Conservation (phyloP, 257 asterid species). For the Solanum piurae region DNA sequence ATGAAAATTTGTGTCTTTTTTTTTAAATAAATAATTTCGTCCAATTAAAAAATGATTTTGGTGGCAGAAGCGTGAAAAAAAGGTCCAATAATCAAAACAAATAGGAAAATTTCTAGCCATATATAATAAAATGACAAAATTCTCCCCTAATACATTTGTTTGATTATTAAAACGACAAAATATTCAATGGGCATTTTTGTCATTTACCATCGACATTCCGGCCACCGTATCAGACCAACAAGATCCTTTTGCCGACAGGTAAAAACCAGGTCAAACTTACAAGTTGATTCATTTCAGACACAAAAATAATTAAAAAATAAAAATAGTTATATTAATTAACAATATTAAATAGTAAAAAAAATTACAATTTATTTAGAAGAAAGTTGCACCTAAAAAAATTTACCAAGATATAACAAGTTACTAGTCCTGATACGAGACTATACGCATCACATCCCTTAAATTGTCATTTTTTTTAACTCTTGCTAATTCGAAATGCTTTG, state of each 20-base stretch:
- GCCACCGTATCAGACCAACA: constrained; percentile 37
- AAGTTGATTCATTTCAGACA: constrained; percentile 11
- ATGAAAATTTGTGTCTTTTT: neutral
- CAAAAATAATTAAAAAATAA: neutral
- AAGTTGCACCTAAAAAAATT: neutral
- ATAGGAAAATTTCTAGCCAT: neutral
- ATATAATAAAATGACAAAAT: neutral
- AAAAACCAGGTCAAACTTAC: constrained; percentile 29
- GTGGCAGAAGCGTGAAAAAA: constrained; percentile 45
- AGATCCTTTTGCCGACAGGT: constrained; percentile 47
- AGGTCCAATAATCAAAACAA: constrained; percentile 12
- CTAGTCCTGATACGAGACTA: neutral
- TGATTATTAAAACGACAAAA: neutral
- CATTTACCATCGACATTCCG: constrained; percentile 37
- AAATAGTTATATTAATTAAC: neutral
- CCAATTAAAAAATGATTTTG: constrained; percentile 20
- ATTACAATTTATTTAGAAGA: neutral
- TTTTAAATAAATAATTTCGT: neutral
- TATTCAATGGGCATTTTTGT: constrained; percentile 19
- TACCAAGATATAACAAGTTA: neutral
- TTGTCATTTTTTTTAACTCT: fast-evolving
- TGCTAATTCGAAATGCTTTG: no score
- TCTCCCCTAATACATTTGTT: constrained; percentile 6
- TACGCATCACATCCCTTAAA: neutral
- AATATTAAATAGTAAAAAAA: neutral